Evolutionary conservation across 805 yeast genomes (phyloP).

Genomic region (Metschnikowia kofuensis): DNA sequence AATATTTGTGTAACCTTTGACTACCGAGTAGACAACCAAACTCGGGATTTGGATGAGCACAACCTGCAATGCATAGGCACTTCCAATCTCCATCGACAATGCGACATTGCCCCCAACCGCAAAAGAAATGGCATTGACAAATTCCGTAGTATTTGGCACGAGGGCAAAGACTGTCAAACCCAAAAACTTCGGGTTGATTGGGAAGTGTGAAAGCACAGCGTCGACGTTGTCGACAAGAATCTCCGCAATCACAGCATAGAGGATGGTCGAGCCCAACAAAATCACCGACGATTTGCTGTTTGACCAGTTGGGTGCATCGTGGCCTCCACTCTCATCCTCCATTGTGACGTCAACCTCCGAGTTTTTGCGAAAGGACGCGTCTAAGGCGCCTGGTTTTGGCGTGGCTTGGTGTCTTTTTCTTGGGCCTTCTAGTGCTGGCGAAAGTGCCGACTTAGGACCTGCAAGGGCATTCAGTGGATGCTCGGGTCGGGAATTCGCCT

Average conservation of each 20-base stretch:
- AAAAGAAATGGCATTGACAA: constrained; percentile 93
- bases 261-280: constrained; percentile 74
- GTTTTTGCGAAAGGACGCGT: background rate
- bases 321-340: constrained; percentile 52
- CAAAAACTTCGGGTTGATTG: constrained; percentile 86
- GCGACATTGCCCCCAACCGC: constrained; percentile 97
- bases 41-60: constrained; percentile 92
- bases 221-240: constrained; percentile 91
- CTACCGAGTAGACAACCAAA: constrained; percentile 71
- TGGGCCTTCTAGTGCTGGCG: constrained; percentile 1
- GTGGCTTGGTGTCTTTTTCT: constrained; percentile 3
- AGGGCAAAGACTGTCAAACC: constrained; percentile 94
- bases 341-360: constrained; percentile 1
- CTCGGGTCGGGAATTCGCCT: background rate
- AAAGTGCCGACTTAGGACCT: background rate
- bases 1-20: constrained; percentile 38
- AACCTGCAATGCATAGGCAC: constrained; percentile 95
- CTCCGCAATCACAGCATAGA: constrained; percentile 93
- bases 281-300: constrained; percentile 79
- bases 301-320: constrained; percentile 98
- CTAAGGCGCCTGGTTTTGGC: constrained; percentile 4
- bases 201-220: constrained; percentile 69
- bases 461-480: background rate
- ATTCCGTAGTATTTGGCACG: constrained; percentile 96
- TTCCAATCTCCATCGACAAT: constrained; percentile 94